Percentiles rank a stretch among this genome's conserved stretches.
Conservation (phyloP, 108 stramenopile genomes). For the Fragilaria crotonensis region DNA sequence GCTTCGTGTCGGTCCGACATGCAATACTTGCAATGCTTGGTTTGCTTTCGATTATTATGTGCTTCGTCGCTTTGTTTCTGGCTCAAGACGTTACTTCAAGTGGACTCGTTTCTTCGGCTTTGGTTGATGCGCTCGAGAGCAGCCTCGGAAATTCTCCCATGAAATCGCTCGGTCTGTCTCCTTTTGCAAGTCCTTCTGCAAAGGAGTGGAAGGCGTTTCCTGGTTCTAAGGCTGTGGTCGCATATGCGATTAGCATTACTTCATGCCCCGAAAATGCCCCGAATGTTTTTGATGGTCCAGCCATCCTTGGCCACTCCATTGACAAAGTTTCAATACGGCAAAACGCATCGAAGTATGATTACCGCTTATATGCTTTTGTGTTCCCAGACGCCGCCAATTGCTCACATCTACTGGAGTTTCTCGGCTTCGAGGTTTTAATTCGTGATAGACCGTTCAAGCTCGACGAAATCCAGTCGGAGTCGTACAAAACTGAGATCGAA, state of each 20-base stretch:
- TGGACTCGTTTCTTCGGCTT: no score
- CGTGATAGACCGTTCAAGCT: slow-evolving; percentile 44
- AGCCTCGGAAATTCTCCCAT: no score
- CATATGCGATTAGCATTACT: background rate
- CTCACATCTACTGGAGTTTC: slow-evolving; percentile 9
- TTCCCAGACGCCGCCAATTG: slow-evolving; percentile 49
- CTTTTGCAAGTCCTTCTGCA: no score
- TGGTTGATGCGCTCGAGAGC: no score
- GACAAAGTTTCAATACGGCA: slow-evolving; percentile 22
- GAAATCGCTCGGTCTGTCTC: no score
- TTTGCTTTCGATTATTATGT: no score
- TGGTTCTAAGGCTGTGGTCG: no score
- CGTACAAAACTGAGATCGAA: slow-evolving; percentile 6
- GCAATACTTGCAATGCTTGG: no score
- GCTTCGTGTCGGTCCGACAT: no score
- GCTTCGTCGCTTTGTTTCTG: no score
- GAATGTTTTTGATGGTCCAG: slow-evolving; percentile 29
- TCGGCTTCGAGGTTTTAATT: slow-evolving; percentile 45
- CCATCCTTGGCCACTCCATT: slow-evolving; percentile 55
- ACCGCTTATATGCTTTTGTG: slow-evolving; percentile 45
- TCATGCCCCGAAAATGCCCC: background rate
- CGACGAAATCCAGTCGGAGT: slow-evolving; percentile 28
- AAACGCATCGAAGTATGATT: slow-evolving; percentile 33
- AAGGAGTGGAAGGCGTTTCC: no score
- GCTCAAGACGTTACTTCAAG: no score